phyloP scores from a whole-genome alignment of 164 flowering plant genomes.

The Pachysandra terminalis region DNA sequence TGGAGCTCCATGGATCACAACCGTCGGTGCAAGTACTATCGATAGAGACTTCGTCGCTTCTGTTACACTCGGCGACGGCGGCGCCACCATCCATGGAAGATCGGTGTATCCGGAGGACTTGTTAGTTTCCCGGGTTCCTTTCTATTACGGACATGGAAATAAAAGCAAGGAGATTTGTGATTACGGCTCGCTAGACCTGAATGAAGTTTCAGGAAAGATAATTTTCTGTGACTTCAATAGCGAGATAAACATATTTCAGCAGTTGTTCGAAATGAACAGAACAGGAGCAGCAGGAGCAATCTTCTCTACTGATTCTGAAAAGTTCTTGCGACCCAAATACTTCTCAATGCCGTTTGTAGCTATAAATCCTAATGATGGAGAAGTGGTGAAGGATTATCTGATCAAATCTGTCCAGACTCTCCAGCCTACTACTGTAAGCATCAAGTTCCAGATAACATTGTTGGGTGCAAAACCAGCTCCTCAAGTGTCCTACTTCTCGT shows the following conservation, averaged over 20 bases:
- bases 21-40: constrained; percentile 38
- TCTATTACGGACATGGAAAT: constrained; percentile 18
- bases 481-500: constrained; percentile 32
- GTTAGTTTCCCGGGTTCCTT: constrained; percentile 6
- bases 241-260: background rate
- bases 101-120: constrained; percentile 9
- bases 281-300: constrained; percentile 29
- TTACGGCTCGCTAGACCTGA: background rate
- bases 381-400: constrained; percentile 15
- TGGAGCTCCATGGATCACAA: constrained; percentile 49
- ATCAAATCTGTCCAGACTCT: background rate
- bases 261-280: constrained; percentile 8
- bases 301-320: constrained; percentile 11
- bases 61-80: constrained; percentile 21
- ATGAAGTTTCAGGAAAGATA: constrained; percentile 11
- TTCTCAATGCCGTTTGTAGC: constrained; percentile 23
- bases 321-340: constrained; percentile 7
- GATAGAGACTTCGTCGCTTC: constrained; percentile 21
- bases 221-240: constrained; percentile 21
- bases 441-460: constrained; percentile 24
- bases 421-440: too few species aligned
- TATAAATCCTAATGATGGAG: constrained; percentile 17
- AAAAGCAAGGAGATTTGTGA: constrained; percentile 11
- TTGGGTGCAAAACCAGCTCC: constrained; percentile 33
- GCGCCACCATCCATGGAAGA: constrained; percentile 4